A percentile compares a stretch with the other conserved stretches of the same genome.
Evolutionary conservation across 352 stramenopile genomes (phyloP).

Genomic region (Pythium utonaiense): DNA sequence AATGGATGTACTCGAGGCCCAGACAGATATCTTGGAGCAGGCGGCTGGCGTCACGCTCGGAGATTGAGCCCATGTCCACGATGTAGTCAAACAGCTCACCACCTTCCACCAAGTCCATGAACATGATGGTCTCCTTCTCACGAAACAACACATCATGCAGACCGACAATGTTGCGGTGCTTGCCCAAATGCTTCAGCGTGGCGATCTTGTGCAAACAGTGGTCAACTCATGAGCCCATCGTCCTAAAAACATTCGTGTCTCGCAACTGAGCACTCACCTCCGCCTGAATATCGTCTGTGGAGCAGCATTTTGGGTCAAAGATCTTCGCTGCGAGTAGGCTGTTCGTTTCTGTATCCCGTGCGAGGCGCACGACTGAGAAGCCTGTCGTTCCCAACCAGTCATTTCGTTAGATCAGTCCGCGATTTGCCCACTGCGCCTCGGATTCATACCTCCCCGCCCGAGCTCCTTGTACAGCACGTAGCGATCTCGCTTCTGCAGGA

Average conservation of each 20-base stretch:
- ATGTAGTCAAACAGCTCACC: constrained; percentile 84
- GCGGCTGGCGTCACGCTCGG: constrained; percentile 64
- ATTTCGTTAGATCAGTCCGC: constrained; percentile 13
- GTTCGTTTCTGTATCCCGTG: constrained; percentile 49
- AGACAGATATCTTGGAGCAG: constrained; percentile 59
- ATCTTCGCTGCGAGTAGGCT: constrained; percentile 68
- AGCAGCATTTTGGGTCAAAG: constrained; percentile 61
- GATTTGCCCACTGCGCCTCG: not conserved
- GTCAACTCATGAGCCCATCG: not conserved
- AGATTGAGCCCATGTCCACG: constrained; percentile 68
- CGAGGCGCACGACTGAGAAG: constrained; percentile 65
- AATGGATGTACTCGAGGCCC: constrained; percentile 68
- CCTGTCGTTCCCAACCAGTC: constrained; percentile 25
- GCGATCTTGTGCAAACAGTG: constrained; percentile 52
- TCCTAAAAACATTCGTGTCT: no score
- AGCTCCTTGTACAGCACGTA: constrained; percentile 66
- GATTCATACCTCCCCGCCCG: constrained; percentile 44
- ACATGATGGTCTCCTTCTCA: constrained; percentile 71
- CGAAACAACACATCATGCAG: constrained; percentile 63
- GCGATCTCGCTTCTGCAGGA: constrained; percentile 25
- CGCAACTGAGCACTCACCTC: constrained; percentile 56
- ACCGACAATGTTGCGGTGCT: constrained; percentile 65
- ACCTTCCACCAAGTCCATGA: constrained; percentile 71
- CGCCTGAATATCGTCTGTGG: constrained; percentile 48
- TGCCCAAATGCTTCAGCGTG: constrained; percentile 51